Evolutionary conservation across 352 stramenopile genomes (phyloP).

Genomic region (Phytophthora capsici): DNA sequence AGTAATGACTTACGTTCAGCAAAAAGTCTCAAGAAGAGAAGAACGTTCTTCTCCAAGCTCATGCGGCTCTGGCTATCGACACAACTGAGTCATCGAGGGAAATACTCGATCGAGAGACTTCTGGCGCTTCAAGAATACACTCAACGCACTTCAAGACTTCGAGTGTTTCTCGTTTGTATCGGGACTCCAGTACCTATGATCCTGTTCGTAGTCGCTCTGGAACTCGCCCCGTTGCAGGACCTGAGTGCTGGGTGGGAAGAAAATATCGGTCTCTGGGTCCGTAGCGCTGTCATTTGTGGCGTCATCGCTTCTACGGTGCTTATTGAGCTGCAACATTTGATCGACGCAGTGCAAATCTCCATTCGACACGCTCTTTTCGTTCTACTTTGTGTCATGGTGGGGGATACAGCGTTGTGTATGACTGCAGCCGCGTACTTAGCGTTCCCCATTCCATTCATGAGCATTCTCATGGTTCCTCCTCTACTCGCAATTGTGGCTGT

Average conservation of each 20-base stretch:
- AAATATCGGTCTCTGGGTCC: constrained; percentile 27
- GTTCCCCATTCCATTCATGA: constrained; percentile 30
- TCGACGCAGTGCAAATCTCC: constrained; percentile 14
- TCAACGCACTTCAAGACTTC: constrained; percentile 4
- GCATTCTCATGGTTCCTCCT: constrained; percentile 23
- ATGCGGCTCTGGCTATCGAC: constrained; percentile 8
- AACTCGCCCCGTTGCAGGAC: constrained; percentile 21
- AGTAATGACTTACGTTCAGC: not conserved
- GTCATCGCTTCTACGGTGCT: constrained; percentile 20
- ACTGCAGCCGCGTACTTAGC: constrained; percentile 5
- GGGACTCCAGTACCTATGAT: constrained; percentile 28
- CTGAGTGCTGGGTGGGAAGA: constrained; percentile 15
- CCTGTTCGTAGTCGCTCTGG: constrained; percentile 12
- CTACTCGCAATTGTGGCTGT: constrained; percentile 14
- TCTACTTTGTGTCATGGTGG: constrained; percentile 12
- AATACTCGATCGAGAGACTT: constrained; percentile 44
- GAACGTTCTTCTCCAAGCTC: constrained; percentile 7
- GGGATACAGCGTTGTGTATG: constrained; percentile 12
- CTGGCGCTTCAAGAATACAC: constrained; percentile 34
- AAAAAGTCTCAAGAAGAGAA: not conserved
- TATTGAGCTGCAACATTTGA: constrained; percentile 15
- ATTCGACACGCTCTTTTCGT: constrained; percentile 7
- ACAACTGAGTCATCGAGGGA: constrained; percentile 32
- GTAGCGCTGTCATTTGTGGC: constrained; percentile 5
- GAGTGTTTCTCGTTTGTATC: constrained; percentile 19